phyloP scores from a whole-genome alignment of 225 moss, liverwort and hornwort species.

The Antitrichia curtipendula region DNA sequence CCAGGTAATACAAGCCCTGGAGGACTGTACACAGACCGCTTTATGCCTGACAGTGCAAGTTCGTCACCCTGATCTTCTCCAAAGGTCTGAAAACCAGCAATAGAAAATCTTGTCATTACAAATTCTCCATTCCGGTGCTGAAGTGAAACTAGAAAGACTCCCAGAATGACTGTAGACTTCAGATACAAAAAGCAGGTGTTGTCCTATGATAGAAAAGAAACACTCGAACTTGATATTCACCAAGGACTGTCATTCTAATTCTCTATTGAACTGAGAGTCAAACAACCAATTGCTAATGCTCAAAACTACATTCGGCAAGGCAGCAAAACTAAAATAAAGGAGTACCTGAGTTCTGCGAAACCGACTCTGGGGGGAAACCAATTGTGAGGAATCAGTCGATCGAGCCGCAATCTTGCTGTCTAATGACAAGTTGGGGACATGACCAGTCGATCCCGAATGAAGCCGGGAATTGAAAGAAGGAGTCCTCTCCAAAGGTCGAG shows the following conservation, averaged over 20 bases:
- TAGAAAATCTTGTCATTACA: neutral
- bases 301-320: neutral
- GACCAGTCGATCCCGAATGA: slow-evolving; percentile 39
- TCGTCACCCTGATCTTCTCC: slow-evolving; percentile 57
- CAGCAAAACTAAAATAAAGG: neutral
- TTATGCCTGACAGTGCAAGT: slow-evolving; percentile 50
- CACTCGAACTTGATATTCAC: neutral
- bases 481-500: slow-evolving; percentile 47
- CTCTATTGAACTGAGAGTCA: neutral
- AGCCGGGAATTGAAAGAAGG: slow-evolving; percentile 45
- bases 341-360: slow-evolving; percentile 56
- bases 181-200: neutral
- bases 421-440: slow-evolving; percentile 46
- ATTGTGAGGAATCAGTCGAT: slow-evolving; percentile 62
- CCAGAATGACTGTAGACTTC: neutral
- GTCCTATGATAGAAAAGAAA: neutral
- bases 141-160: neutral
- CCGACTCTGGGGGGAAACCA: slow-evolving; percentile 67
- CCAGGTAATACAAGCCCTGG: slow-evolving; percentile 51
- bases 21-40: slow-evolving; percentile 64
- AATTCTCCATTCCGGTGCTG: neutral
- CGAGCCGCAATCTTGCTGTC: slow-evolving; percentile 62
- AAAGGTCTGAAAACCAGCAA: slow-evolving; percentile 25
- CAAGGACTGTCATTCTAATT: neutral
- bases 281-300: neutral